These are phyloP conservation scores for Prunella vulgaris DNA, from an alignment of 257 asterid genomes.

Conservation along the genomic window DNA sequence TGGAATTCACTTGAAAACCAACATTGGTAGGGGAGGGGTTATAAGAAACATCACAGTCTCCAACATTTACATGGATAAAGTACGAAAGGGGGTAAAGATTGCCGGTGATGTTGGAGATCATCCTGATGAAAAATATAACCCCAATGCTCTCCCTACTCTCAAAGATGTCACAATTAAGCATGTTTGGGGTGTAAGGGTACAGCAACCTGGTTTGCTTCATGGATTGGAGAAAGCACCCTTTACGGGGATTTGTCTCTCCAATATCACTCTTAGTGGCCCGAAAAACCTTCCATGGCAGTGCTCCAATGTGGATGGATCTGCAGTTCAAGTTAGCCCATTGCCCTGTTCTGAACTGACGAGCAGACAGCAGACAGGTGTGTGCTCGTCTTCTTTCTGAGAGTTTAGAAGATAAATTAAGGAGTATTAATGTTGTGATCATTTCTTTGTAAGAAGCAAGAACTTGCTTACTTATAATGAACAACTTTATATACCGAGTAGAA, in stretches of 20 bases:
- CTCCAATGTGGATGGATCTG: conserved; percentile 70
- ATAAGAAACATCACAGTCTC: conserved; percentile 68
- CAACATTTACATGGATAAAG: conserved; percentile 56
- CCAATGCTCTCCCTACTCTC: conserved; percentile 68
- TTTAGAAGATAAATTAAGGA: background rate
- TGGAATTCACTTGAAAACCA: conserved; percentile 83
- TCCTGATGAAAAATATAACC: conserved; percentile 60
- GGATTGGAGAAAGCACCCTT: conserved; percentile 69
- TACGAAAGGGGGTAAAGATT: conserved; percentile 68
- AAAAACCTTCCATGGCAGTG: conserved; percentile 67
- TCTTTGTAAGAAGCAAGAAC: conserved; percentile 10
- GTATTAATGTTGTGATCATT: background rate
- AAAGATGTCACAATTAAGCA: conserved; percentile 59
- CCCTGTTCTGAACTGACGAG: conserved; percentile 71
- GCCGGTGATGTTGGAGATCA: conserved; percentile 82
- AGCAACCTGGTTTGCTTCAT: conserved; percentile 66
- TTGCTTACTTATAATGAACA: background rate
- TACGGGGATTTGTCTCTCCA: conserved; percentile 69
- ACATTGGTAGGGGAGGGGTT: conserved; percentile 75
- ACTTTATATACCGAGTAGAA: background rate
- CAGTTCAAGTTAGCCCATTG: conserved; percentile 76
- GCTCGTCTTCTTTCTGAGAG: conserved; percentile 42
- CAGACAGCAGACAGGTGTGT: conserved; percentile 42
- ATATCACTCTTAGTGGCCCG: conserved; percentile 44
- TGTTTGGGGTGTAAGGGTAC: conserved; percentile 71